These are phyloP conservation scores for Hortiboletus rubellus DNA, from an alignment of 1,284 basidiomycete genomes.

Conservation along the genomic window DNA sequence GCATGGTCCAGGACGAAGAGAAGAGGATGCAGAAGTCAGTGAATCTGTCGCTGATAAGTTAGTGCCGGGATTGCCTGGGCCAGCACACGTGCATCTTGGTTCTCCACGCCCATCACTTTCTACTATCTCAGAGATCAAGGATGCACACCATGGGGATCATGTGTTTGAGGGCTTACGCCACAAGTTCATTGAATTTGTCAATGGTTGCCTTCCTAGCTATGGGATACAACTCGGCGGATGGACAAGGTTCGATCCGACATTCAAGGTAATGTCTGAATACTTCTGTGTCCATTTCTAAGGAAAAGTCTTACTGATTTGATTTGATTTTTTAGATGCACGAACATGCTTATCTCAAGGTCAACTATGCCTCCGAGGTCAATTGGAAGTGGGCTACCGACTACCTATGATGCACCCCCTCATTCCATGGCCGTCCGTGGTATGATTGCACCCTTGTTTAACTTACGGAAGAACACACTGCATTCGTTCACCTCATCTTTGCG, in stretches of 20 bases:
- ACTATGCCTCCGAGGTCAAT: neutral
- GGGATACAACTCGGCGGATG: neutral
- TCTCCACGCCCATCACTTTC: neutral
- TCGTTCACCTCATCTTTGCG: neutral
- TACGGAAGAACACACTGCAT: neutral
- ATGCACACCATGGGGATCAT: neutral
- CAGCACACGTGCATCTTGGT: neutral
- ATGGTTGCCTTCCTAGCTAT: neutral
- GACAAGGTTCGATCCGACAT: neutral
- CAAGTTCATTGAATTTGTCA: neutral
- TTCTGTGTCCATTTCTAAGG: neutral
- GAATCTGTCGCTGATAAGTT: neutral
- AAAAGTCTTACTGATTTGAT: neutral
- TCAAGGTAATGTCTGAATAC: neutral
- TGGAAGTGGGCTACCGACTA: slow-evolving; percentile 1
- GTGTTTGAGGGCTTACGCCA: neutral
- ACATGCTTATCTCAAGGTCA: neutral
- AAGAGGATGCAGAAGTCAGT: neutral
- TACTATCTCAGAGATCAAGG: neutral
- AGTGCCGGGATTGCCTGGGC: neutral
- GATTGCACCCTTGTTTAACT: neutral
- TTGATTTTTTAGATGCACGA: neutral
- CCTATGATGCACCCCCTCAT: neutral
- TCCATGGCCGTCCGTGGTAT: neutral
- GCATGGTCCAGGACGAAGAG: neutral